Base-by-base conservation (phyloP, 2,329 filamentous ascomycete species). In the Fusarium sp. region DNA sequence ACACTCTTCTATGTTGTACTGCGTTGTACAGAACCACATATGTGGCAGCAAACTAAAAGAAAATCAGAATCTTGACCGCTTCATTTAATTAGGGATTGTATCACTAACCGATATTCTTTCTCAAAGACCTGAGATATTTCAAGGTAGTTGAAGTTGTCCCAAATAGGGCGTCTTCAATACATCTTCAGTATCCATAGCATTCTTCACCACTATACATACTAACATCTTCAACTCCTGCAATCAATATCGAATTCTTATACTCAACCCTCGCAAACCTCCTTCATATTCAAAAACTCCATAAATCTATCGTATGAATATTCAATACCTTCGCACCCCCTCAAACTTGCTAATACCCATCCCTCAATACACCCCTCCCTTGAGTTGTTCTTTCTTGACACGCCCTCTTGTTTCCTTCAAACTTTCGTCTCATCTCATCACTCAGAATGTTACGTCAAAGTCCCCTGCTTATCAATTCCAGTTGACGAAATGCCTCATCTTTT, bases 301-400 rank as follows among this genome's bases (percentile, higher is more conserved):
- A 68, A 65, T 68, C n/a, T 70, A 70, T 71, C 51, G 54, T 69
- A 32, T 42, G 34, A 70, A 68, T 71, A 70, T 70, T 57, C 67
- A 71, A 70, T 70, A 71, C 48, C 57, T 57, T 29, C 46, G 67
- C 67, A 61, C 67, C 57, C 67, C 51, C 24, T 54, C 63, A 63
- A 37, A 57, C 61, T 47, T 46, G 18, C 25, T 22, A 40, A 22
- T 49, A 40, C 27, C n/a, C 51, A 46, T 68, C 67, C 60, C 62
- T 70, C 67, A 27, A 37, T 49, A 51, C 67, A 30, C 67, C 63
- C 67, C 68, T 70, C 67, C 67, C 67, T 67, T 70, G 41, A 54
- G 4, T 44, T 51, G 16, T 40, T 52, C 22, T 27, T 27, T 45
- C 40, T 22, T 24, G 34, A 27, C 57, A 68, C 65, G 44, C 65